Conservation (phyloP, 2,329 filamentous ascomycete species). For the Lasiodiplodia hormozganensis region DNA sequence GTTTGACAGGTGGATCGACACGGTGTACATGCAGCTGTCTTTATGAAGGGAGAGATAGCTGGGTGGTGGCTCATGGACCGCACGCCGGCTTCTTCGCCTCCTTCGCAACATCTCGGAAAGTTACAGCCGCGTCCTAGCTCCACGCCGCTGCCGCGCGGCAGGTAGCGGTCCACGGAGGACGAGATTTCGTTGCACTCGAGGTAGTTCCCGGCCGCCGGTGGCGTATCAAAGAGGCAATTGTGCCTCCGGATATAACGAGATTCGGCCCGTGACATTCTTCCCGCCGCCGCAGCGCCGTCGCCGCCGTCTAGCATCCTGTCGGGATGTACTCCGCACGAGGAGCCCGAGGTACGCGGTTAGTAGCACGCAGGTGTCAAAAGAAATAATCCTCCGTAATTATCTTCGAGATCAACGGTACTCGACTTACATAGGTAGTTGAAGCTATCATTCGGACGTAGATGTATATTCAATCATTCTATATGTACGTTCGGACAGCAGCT, state of each 20-base stretch:
- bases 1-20: constrained; percentile 42
- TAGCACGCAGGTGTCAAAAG: too few species aligned
- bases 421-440: too few species aligned
- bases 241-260: constrained; percentile 47
- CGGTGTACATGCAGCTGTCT: constrained; percentile 36
- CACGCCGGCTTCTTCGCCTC: constrained; percentile 25
- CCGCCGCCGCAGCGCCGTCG: constrained; percentile 44
- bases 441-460: too few species aligned
- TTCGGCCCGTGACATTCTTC: constrained; percentile 38
- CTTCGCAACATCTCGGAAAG: constrained; percentile 30
- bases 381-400: too few species aligned
- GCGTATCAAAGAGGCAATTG: constrained; percentile 32
- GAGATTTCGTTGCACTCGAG: constrained; percentile 47
- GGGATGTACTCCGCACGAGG: constrained; percentile 37
- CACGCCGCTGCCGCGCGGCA: constrained; percentile 39
- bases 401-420: too few species aligned
- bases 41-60: constrained; percentile 29
- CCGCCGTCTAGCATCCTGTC: constrained; percentile 42
- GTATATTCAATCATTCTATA: too few species aligned
- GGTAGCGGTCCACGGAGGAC: constrained; percentile 44
- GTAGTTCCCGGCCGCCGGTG: constrained; percentile 45
- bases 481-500: too few species aligned
- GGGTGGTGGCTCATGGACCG: neutral
- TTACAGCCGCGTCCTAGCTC: constrained; percentile 37
- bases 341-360: constrained; percentile 31